Evolutionary conservation across 768 basidiomycete species (phyloP).

Genomic region (Lactifluus subvellereus): DNA sequence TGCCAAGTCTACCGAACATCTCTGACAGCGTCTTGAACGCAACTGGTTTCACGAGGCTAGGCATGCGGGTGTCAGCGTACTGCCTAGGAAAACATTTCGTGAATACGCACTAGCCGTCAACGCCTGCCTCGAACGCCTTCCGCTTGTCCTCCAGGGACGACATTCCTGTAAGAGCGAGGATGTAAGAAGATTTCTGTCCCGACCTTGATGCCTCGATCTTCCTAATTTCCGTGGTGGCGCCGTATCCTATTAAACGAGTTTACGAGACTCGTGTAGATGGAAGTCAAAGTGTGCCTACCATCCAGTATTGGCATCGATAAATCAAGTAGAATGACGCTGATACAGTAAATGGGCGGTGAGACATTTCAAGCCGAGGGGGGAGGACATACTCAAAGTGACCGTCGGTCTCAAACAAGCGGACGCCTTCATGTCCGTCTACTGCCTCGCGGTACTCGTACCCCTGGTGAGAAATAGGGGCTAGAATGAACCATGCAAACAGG

Average conservation of each 20-base stretch:
- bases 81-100: background rate
- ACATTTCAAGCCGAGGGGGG: background rate
- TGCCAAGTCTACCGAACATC: constrained; percentile 71
- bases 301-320: constrained; percentile 93
- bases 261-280: background rate
- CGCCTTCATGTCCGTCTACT: constrained; percentile 80
- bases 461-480: constrained; percentile 31
- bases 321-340: constrained; percentile 80
- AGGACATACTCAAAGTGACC: constrained; percentile 79
- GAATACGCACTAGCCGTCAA: constrained; percentile 84
- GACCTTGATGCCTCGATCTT: constrained; percentile 48
- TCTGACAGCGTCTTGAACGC: constrained; percentile 87
- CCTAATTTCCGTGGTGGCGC: constrained; percentile 80
- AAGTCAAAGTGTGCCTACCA: constrained; percentile 39
- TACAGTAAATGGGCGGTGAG: constrained; percentile 11
- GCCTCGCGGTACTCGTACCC: constrained; percentile 75
- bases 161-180: constrained; percentile 89
- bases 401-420: constrained; percentile 61
- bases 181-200: constrained; percentile 37
- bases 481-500: background rate
- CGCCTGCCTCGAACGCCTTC: constrained; percentile 85
- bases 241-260: constrained; percentile 49
- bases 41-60: constrained; percentile 88
- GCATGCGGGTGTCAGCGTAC: background rate
- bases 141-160: constrained; percentile 91